Evolutionary conservation across 2,329 filamentous ascomycete genomes (phyloP).

Genomic region (Ceratocystis eucalypticola): DNA sequence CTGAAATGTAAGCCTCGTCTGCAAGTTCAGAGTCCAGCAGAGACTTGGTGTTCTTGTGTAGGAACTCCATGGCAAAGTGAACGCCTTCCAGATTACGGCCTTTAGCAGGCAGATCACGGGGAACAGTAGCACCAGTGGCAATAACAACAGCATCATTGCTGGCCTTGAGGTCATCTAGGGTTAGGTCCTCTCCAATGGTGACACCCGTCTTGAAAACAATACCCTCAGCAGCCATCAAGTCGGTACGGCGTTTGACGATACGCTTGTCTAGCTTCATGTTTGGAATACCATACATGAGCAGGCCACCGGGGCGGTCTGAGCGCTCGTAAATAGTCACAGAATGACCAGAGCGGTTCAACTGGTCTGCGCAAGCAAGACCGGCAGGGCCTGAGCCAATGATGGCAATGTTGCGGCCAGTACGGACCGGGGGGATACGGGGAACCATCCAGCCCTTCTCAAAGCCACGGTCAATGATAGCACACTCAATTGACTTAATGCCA

Average conservation of each 20-base stretch:
- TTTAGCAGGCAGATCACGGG: slow-evolving; percentile 82
- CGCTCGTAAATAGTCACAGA: slow-evolving; percentile 84
- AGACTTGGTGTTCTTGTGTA: slow-evolving; percentile 96
- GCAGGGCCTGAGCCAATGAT: slow-evolving; percentile 86
- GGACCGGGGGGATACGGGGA: slow-evolving; percentile 60
- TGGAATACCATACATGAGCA: slow-evolving; percentile 96
- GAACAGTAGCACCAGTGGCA: slow-evolving; percentile 84
- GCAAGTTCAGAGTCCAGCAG: slow-evolving; percentile 79
- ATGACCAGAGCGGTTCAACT: slow-evolving; percentile 88
- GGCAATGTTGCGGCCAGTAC: slow-evolving; percentile 77
- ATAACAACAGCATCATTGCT: slow-evolving; percentile 75
- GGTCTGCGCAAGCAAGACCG: slow-evolving; percentile 79
- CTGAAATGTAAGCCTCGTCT: slow-evolving; percentile 79
- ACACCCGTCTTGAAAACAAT: slow-evolving; percentile 68
- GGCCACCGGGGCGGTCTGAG: slow-evolving; percentile 74
- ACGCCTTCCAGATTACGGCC: slow-evolving; percentile 79
- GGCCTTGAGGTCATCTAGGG: slow-evolving; percentile 57
- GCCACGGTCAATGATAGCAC: slow-evolving; percentile 91
- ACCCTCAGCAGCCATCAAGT: slow-evolving; percentile 87
- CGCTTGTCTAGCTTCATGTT: slow-evolving; percentile 99
- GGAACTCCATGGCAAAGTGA: slow-evolving; percentile 93
- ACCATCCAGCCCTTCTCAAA: slow-evolving; percentile 99
- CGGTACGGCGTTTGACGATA: slow-evolving; percentile 84
- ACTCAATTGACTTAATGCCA: slow-evolving; percentile 96
- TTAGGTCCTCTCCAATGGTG: slow-evolving; percentile 61